phyloP scores from a whole-genome alignment of 495 filamentous ascomycete genomes.

The Penicillium ochrochloron region DNA sequence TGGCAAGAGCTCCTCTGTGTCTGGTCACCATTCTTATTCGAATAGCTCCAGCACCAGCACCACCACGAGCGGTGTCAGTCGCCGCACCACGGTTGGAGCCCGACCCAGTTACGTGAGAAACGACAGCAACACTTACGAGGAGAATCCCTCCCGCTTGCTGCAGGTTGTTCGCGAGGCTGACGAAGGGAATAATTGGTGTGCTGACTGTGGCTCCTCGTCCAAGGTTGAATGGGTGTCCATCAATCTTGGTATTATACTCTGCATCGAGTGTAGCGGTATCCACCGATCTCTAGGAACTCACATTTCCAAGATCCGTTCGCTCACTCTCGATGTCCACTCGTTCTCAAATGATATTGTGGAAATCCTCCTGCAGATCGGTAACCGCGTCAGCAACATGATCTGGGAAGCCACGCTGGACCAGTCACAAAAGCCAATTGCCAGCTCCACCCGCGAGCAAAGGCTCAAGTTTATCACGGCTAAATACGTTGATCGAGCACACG shows the following conservation, averaged over 20 bases:
- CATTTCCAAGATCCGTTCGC: slow-evolving; percentile 94
- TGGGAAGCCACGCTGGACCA: slow-evolving; percentile 89
- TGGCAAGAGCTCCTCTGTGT: slow-evolving; percentile 85
- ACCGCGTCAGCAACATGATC: slow-evolving; percentile 92
- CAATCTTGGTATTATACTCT: slow-evolving; percentile 93
- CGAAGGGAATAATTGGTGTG: slow-evolving; percentile 92
- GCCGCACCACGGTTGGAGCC: slow-evolving; percentile 89
- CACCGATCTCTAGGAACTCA: slow-evolving; percentile 96
- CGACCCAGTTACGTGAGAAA: slow-evolving; percentile 74
- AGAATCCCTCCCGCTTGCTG: slow-evolving; percentile 82
- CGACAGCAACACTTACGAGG: slow-evolving; percentile 71
- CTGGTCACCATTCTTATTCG: slow-evolving; percentile 60
- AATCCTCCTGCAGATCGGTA: slow-evolving; percentile 89
- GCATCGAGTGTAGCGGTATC: slow-evolving; percentile 98
- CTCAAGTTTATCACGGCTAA: slow-evolving; percentile 93
- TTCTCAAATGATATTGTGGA: slow-evolving; percentile 97
- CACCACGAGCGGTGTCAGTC: slow-evolving; percentile 68
- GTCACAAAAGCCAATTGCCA: slow-evolving; percentile 67
- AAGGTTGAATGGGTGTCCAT: slow-evolving; percentile 99
- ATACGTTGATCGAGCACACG: slow-evolving; percentile 83
- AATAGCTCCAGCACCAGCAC: slow-evolving; percentile 50
- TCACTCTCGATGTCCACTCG: slow-evolving; percentile 92
- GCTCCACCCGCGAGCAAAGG: slow-evolving; percentile 84
- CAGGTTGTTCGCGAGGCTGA: slow-evolving; percentile 88
- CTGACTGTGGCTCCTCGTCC: slow-evolving; percentile 87